A percentile compares a stretch with the other conserved stretches of the same genome.
phyloP scores from a whole-genome alignment of 129 eudicot genomes.

The Flaveria ramosissima region DNA sequence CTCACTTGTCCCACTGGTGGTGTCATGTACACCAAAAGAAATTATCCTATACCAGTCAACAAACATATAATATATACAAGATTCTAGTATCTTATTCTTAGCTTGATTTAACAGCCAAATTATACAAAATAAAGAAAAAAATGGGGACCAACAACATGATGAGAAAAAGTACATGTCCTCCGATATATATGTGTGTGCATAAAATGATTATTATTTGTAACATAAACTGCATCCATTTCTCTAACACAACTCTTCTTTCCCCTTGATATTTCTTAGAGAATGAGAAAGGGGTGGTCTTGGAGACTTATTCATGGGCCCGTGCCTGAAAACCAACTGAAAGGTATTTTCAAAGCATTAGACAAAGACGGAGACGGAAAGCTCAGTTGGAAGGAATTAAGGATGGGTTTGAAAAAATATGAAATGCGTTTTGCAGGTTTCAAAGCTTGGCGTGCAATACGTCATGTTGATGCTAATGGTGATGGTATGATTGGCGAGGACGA shows the following conservation, averaged over 20 bases:
- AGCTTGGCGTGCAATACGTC: slow-evolving; percentile 39
- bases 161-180: not conserved
- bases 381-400: slow-evolving; percentile 42
- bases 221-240: not conserved
- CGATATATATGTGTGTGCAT: not conserved
- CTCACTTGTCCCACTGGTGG: not conserved
- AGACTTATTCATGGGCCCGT: slow-evolving; percentile 11
- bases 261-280: not conserved
- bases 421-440: slow-evolving; percentile 25
- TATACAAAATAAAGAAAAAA: not conserved
- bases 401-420: slow-evolving; percentile 42
- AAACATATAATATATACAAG: slow-evolving; percentile 1
- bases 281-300: slow-evolving; percentile 33
- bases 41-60: not conserved
- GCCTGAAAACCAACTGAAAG: slow-evolving; percentile 21
- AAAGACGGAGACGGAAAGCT: slow-evolving; percentile 46
- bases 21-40: not conserved
- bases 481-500: slow-evolving; percentile 45
- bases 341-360: slow-evolving; percentile 32
- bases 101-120: slow-evolving; percentile 7
- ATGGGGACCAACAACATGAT: not conserved
- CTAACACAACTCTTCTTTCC: too few species aligned
- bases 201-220: not conserved
- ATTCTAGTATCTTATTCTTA: slow-evolving; percentile 6
- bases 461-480: slow-evolving; percentile 46